Conservation (phyloP, 768 basidiomycete species). For the Cystofilobasidium capitatum region DNA sequence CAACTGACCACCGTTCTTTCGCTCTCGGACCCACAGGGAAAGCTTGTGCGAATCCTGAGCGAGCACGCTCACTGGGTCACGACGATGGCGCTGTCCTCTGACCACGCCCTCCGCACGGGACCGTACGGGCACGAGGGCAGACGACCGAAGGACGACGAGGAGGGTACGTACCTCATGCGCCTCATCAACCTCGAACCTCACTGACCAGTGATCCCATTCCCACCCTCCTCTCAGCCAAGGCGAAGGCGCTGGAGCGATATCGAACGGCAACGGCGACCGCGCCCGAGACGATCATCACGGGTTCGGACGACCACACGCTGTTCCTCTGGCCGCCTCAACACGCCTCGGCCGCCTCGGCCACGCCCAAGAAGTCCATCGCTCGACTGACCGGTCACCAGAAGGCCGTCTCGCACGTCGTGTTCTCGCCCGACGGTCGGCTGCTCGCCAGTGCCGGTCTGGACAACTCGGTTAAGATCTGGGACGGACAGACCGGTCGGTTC, state of each 20-base stretch:
- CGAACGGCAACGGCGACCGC: constrained; percentile 49
- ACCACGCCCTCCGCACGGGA: constrained; percentile 87
- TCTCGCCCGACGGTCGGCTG: constrained; percentile 86
- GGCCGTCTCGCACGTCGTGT: constrained; percentile 85
- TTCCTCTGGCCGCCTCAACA: constrained; percentile 71
- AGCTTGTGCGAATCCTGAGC: constrained; percentile 69
- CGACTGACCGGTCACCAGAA: constrained; percentile 90
- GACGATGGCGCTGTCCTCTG: constrained; percentile 86
- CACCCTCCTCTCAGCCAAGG: constrained; percentile 51
- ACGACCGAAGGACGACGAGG: constrained; percentile 64
- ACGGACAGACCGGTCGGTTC: constrained; percentile 63
- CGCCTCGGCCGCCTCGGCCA: constrained; percentile 20
- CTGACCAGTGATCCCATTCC: constrained; percentile 11
- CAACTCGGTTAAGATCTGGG: constrained; percentile 84
- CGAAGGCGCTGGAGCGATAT: constrained; percentile 67
- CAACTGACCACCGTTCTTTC: background rate
- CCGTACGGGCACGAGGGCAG: constrained; percentile 85
- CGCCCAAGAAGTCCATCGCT: constrained; percentile 56
- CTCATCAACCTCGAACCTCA: background rate
- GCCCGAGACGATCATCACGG: constrained; percentile 82
- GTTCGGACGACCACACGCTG: constrained; percentile 94
- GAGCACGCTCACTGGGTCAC: constrained; percentile 99
- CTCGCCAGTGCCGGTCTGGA: constrained; percentile 89
- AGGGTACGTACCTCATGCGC: constrained; percentile 49
- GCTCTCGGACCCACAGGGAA: constrained; percentile 50